A percentile compares a stretch with the other conserved stretches of the same genome.
Conservation (phyloP, 2,329 filamentous ascomycete genomes). For the Escovopsis weberi region DNA sequence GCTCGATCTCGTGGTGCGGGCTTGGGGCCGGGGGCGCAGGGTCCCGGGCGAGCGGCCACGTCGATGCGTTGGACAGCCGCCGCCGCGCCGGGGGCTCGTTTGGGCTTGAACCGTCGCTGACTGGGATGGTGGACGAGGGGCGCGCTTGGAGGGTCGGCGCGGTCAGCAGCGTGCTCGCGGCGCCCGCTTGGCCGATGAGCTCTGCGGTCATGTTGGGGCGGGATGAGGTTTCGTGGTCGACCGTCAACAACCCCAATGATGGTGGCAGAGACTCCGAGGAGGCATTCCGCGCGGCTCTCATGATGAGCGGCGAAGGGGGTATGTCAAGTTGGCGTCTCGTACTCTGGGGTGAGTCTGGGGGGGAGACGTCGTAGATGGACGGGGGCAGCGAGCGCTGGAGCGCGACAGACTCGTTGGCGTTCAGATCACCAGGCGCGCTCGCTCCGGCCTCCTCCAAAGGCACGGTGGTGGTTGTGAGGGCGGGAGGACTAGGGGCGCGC, state of each 20-base stretch:
- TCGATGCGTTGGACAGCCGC: conserved; percentile 21
- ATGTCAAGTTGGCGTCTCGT: conserved; percentile 2
- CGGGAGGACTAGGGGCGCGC: no score
- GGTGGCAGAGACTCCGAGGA: conserved; percentile 6
- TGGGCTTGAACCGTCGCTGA: conserved; percentile 5
- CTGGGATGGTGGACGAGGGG: conserved; percentile 3
- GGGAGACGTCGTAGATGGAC: conserved; percentile 30
- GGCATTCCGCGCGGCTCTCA: conserved; percentile 5
- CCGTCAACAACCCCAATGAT: not conserved
- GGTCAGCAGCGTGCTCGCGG: conserved; percentile 1
- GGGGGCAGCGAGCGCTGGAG: conserved; percentile 6
- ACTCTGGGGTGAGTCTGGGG: conserved; percentile 25
- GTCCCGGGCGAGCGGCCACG: conserved; percentile 30
- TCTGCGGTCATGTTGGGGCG: conserved; percentile 4
- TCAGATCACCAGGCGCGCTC: conserved; percentile 10
- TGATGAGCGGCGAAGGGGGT: not conserved
- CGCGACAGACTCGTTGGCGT: conserved; percentile 12
- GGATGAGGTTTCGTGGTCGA: not conserved
- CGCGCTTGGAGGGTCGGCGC: conserved; percentile 1
- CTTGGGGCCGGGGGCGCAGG: conserved; percentile 6
- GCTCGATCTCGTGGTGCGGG: conserved; percentile 23
- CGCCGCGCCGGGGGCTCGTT: conserved; percentile 13
- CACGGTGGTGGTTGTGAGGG: no score
- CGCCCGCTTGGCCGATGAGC: not conserved
- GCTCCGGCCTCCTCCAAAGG: no score